Evolutionary conservation across 1,284 basidiomycete genomes (phyloP), one percentile per base, ranked within the genome.

Genomic region (Puccinia coronata): DNA sequence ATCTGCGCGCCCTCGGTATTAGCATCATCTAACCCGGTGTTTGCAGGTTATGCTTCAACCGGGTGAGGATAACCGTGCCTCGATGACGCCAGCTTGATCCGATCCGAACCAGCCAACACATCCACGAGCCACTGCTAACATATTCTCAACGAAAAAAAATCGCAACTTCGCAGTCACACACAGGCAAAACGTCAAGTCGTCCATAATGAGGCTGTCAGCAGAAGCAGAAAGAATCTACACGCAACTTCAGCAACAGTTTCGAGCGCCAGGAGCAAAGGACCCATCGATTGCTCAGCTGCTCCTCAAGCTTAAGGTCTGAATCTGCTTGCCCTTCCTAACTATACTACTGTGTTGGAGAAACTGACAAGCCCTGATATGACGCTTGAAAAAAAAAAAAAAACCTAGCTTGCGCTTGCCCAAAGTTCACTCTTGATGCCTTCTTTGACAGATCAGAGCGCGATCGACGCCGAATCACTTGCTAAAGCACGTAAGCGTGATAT

Each of bases 401-500:
- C 28, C 25, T 3, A 34, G 79, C 57, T 74, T 69, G 34, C 63
- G 69, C 55, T 71, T 70, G 65, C 83, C 23, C 85, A 96, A 92
- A 89, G 95, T 84, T 91, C 91, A 65, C 87, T 96, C 72, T 92
- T 93, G 83, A 89, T 94, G 84, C 89, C 90, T 25, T 92, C 93
- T 31, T 88, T 96, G 28, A 67, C 57, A 16, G 74, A 77, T 65
- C 25, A 39, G 55, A 61, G 16, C 88, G 95, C 12, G 77, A 89
- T 90, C 82, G 94, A 90, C 78, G 89, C 89, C 83, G 88, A 88
- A 25, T 88, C 91, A 90, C 59, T 92, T 93, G 85, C 88, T 92
- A 69, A 87, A 89, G 63, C 88, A 92, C 83, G 90, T 92, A 72
- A 91, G 88, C 18, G 57, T 59, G 55, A 51, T 18, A 59, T 20